A percentile compares a stretch with the other conserved stretches of the same genome.
Evolutionary conservation across 2,329 filamentous ascomycete genomes (phyloP).

Genomic region (Botrytis hyacinthi): DNA sequence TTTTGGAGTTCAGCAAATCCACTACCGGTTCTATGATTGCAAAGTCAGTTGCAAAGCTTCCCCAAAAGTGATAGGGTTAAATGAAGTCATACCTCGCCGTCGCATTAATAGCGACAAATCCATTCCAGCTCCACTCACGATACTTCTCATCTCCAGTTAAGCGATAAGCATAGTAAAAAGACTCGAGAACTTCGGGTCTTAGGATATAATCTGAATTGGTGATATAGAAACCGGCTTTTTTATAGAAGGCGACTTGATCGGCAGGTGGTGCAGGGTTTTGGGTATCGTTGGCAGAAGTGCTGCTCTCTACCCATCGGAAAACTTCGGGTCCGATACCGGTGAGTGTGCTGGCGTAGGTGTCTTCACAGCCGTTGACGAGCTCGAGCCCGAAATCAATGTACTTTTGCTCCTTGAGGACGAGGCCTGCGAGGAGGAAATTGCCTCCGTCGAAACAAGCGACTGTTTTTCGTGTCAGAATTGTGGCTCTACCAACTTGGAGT

Average conservation of each 20-base stretch:
- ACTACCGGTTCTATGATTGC: slow-evolving; percentile 49
- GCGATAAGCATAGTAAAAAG: slow-evolving; percentile 83
- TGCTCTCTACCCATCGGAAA: slow-evolving; percentile 55
- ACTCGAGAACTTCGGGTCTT: slow-evolving; percentile 79
- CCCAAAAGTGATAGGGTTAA: neutral
- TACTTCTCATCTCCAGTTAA: slow-evolving; percentile 73
- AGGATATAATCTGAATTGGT: slow-evolving; percentile 60
- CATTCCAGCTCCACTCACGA: slow-evolving; percentile 81
- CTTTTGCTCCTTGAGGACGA: slow-evolving; percentile 60
- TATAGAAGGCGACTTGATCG: slow-evolving; percentile 58
- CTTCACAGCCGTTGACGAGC: slow-evolving; percentile 70
- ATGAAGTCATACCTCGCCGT: slow-evolving; percentile 45
- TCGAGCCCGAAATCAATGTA: slow-evolving; percentile 73
- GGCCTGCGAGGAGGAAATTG: slow-evolving; percentile 79
- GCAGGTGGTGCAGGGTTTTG: slow-evolving; percentile 45
- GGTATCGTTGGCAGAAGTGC: slow-evolving; percentile 39
- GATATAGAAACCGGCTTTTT: slow-evolving; percentile 70
- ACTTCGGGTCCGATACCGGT: slow-evolving; percentile 76
- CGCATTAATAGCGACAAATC: slow-evolving; percentile 64
- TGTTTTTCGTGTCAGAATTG: slow-evolving; percentile 30
- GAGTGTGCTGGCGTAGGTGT: slow-evolving; percentile 65
- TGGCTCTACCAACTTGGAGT: neutral
- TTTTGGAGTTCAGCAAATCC: slow-evolving; percentile 66
- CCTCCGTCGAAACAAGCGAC: slow-evolving; percentile 83
- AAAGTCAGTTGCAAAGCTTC: neutral